Percentiles rank a stretch among this genome's conserved stretches.
phyloP scores from a whole-genome alignment of 345 rosid genomes.

The Cardamine resedifolia region DNA sequence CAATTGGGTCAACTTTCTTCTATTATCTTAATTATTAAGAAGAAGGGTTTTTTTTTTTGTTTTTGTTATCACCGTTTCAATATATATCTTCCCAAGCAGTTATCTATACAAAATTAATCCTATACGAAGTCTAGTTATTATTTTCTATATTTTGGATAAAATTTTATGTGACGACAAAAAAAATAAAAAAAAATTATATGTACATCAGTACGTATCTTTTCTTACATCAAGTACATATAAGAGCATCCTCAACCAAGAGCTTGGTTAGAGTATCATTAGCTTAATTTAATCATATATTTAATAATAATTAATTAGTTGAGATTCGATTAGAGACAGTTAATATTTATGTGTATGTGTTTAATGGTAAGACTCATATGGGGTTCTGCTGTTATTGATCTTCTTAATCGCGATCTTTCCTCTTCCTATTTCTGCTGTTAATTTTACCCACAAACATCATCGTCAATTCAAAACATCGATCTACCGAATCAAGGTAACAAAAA shows the following conservation, averaged over 20 bases:
- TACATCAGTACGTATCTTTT: not conserved
- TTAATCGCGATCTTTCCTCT: slow-evolving; percentile 40
- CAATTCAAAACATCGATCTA: slow-evolving; percentile 3
- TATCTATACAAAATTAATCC: not conserved
- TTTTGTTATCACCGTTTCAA: not conserved
- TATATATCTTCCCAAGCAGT: not conserved
- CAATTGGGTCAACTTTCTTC: not conserved
- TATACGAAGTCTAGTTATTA: not conserved
- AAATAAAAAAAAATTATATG: too few relatives aligned
- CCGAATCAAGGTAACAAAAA: not conserved
- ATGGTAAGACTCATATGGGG: too few relatives aligned
- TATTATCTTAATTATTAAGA: too few relatives aligned
- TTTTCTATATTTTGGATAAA: not conserved
- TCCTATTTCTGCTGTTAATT: slow-evolving; percentile 18
- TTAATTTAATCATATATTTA: too few relatives aligned
- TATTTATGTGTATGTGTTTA: too few relatives aligned
- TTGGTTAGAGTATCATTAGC: too few relatives aligned
- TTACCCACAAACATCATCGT: slow-evolving; percentile 11
- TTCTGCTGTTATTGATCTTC: slow-evolving; percentile 37
- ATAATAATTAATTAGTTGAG: too few relatives aligned
- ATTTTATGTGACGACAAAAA: too few relatives aligned
- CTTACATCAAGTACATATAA: not conserved
- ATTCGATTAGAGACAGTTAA: too few relatives aligned
- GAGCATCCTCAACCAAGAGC: too few relatives aligned
- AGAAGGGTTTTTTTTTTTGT: too few relatives aligned